Evolutionary conservation across 768 basidiomycete species (phyloP), one percentile per base, ranked within the genome.

Genomic region (Hygrocybe punicea): DNA sequence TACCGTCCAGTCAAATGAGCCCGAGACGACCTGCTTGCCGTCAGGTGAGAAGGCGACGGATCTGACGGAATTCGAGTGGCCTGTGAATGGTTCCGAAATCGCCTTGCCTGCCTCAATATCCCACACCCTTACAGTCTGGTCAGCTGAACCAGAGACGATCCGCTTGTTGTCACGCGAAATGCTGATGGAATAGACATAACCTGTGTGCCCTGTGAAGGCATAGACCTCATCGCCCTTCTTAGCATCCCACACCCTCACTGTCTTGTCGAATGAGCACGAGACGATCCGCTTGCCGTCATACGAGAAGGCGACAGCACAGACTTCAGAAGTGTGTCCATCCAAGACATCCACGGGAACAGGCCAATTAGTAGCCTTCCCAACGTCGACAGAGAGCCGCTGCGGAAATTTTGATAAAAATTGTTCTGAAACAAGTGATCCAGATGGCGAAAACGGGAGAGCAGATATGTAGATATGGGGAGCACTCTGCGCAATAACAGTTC

Each of bases 401-500:
- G 59, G 24, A 37, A 29, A 65, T 36, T 24, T 16, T 2, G 21
- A 9, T 4, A 16, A 42, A 25, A 56, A 69, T 7, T 61, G 40
- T 45, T 61, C n/a, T 4, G 35, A 46, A 4, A 76, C 58, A 8
- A 53, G 37, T 24, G 68, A 71, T 25, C 60, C 57, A 1, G 37
- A 55, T 2, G 76, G 73, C 10, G 65, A 58, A 37, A 73, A 73
- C 8, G 73, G 67, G 35, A 77, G 58, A 17, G 72, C 76, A 29
- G 76, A 76, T 5, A 77, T 14, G 56, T 77, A 77, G 7, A 77
- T 68, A 40, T 77, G 74, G 7, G 73, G 70, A 16, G 68, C 64
- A 46, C 72, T 72, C 24, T 61, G 58, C 39, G 62, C 56, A 21
- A 76, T 69, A n/a, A 66, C 51, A 2, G 56, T 46, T 14, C 58